Evolutionary conservation across 2,329 filamentous ascomycete species (phyloP).

Genomic region (Pyrenochaeta sp.): DNA sequence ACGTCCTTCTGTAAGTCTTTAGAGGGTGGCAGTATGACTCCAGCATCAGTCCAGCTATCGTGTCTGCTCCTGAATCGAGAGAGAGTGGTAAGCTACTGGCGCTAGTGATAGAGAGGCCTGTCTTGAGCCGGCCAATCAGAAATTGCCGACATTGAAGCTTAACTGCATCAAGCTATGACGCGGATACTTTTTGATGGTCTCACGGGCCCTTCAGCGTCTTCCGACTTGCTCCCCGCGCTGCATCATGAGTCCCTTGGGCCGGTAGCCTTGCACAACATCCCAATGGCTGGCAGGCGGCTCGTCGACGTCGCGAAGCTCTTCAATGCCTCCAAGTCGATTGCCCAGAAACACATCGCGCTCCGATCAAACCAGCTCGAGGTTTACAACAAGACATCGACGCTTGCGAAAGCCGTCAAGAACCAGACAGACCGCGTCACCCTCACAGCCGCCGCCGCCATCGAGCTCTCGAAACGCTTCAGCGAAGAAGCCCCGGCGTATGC

Average conservation of each 20-base stretch:
- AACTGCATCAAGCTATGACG: constrained; percentile 40
- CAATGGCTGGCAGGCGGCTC: constrained; percentile 61
- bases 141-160: constrained; percentile 18
- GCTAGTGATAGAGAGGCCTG: constrained; percentile 13
- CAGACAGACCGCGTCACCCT: constrained; percentile 69
- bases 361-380: constrained; percentile 68
- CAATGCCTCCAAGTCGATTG: constrained; percentile 56
- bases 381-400: constrained; percentile 69
- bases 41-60: not conserved
- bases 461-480: constrained; percentile 65
- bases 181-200: constrained; percentile 25
- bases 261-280: constrained; percentile 23
- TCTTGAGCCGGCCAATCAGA: constrained; percentile 21
- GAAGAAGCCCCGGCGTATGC: constrained; percentile 54
- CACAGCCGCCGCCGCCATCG: constrained; percentile 67
- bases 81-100: constrained; percentile 11
- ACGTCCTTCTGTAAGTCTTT: constrained; percentile 7
- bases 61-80: not conserved
- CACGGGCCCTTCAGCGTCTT: constrained; percentile 9
- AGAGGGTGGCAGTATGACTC: too few relatives aligned
- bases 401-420: constrained; percentile 67
- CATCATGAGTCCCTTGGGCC: constrained; percentile 20
- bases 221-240: constrained; percentile 5
- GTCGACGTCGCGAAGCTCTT: constrained; percentile 60
- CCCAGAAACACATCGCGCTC: constrained; percentile 64